Conservation (phyloP, 805 yeast species). For the Brettanomyces sp. region DNA sequence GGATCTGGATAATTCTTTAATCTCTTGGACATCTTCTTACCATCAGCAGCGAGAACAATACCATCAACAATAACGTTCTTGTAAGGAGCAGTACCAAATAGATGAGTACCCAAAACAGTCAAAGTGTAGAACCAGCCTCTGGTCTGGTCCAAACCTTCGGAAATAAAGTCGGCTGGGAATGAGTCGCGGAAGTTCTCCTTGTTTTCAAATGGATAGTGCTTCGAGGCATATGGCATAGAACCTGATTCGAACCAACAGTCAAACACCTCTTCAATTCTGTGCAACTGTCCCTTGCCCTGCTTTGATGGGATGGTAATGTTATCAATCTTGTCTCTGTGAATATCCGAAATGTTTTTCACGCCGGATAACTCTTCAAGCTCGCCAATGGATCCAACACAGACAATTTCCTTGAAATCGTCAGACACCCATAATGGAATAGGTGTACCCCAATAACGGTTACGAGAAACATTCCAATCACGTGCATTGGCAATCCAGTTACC, state of each 20-base stretch:
- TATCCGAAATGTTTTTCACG: constrained; percentile 66
- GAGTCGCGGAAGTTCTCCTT: constrained; percentile 57
- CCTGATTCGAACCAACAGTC: constrained; percentile 99
- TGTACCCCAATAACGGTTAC: constrained; percentile 99
- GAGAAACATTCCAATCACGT: constrained; percentile 97
- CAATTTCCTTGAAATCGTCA: constrained; percentile 86
- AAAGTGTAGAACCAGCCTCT: constrained; percentile 99
- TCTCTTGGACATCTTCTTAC: constrained; percentile 98
- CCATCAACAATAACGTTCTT: constrained; percentile 93
- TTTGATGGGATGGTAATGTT: constrained; percentile 87
- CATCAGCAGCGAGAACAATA: constrained; percentile 94
- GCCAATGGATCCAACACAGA: constrained; percentile 84
- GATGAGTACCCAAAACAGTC: constrained; percentile 89
- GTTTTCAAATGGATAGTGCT: constrained; percentile 89
- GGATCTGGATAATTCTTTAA: constrained; percentile 98
- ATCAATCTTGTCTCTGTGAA: constrained; percentile 92
- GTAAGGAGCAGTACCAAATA: constrained; percentile 88
- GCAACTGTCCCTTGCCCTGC: constrained; percentile 78
- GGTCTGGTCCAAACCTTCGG: constrained; percentile 98
- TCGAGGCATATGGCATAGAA: constrained; percentile 96
- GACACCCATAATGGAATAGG: constrained; percentile 97
- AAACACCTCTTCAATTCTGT: constrained; percentile 92
- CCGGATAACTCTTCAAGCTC: constrained; percentile 86
- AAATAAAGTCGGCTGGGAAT: constrained; percentile 96
- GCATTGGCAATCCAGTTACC: constrained; percentile 98